Conservation (phyloP, 2,329 filamentous ascomycete species). For the Colletotrichum tropicale region DNA sequence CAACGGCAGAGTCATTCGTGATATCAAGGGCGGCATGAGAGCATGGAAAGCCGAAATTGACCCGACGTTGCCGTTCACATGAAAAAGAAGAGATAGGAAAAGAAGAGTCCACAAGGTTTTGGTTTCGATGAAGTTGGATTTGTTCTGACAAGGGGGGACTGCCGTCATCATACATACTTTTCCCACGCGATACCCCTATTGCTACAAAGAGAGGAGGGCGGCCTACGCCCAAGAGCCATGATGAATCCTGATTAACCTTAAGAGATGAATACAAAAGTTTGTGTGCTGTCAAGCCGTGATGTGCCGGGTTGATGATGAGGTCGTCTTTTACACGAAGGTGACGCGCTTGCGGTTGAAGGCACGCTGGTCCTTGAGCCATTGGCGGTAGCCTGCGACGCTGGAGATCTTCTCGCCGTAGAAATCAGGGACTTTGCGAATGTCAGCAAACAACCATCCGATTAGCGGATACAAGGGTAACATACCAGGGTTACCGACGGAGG, state of each 20-base stretch:
- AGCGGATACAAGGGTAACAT: slow-evolving; percentile 21
- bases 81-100: background rate
- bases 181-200: slow-evolving; percentile 2
- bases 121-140: background rate
- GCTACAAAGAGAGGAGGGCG: slow-evolving; percentile 12
- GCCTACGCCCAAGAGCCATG: slow-evolving; percentile 12
- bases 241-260: slow-evolving; percentile 1
- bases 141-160: slow-evolving; percentile 30
- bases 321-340: slow-evolving; percentile 59
- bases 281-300: background rate
- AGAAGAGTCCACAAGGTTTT: background rate
- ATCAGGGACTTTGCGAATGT: slow-evolving; percentile 69
- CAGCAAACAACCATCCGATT: background rate
- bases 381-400: slow-evolving; percentile 86
- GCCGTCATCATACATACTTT: slow-evolving; percentile 26
- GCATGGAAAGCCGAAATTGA: slow-evolving; percentile 78
- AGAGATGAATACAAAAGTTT: slow-evolving; percentile 5
- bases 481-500: slow-evolving; percentile 86
- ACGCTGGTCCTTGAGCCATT: slow-evolving; percentile 97
- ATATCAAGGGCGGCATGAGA: slow-evolving; percentile 73
- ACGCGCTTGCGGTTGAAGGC: slow-evolving; percentile 93
- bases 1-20: slow-evolving; percentile 66
- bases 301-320: background rate
- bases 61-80: slow-evolving; percentile 56
- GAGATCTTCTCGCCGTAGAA: slow-evolving; percentile 99